Conservation (phyloP, 2,329 filamentous ascomycete genomes). For the Bertia moriformis region DNA sequence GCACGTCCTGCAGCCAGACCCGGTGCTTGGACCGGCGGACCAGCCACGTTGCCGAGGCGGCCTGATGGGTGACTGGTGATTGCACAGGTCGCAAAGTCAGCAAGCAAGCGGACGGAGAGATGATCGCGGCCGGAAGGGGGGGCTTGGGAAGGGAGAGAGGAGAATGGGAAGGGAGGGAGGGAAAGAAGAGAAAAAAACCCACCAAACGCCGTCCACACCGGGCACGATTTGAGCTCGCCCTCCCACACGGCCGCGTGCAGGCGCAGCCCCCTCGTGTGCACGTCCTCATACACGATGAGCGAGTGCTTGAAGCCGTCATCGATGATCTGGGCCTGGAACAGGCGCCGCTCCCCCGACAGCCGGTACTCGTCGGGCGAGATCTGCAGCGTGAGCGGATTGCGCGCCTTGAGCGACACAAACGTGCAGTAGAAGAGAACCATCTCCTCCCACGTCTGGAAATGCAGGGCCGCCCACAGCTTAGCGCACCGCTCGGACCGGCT, state of each 20-base stretch:
- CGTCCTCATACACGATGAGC: slow-evolving; percentile 37
- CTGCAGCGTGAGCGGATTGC: slow-evolving; percentile 26
- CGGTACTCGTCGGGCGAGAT: slow-evolving; percentile 29
- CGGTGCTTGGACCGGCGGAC: slow-evolving; percentile 27
- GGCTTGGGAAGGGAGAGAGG: not conserved
- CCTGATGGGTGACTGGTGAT: slow-evolving; percentile 39
- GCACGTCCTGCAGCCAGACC: slow-evolving; percentile 36
- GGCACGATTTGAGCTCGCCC: slow-evolving; percentile 36
- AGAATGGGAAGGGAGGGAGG: not conserved
- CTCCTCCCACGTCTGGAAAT: slow-evolving; percentile 48
- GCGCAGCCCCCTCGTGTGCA: slow-evolving; percentile 28
- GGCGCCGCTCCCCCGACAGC: slow-evolving; percentile 29
- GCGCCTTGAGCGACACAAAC: slow-evolving; percentile 39
- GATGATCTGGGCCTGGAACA: slow-evolving; percentile 41
- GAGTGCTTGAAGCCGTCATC: slow-evolving; percentile 39
- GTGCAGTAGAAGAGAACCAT: slow-evolving; percentile 43
- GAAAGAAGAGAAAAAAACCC: too few species aligned
- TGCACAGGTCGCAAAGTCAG: not conserved
- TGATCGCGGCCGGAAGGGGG: not conserved
- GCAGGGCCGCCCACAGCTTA: slow-evolving; percentile 38
- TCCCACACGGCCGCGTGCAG: slow-evolving; percentile 40
- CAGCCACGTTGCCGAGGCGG: slow-evolving; percentile 32
- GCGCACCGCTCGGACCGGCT: slow-evolving; percentile 22
- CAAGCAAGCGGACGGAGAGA: slow-evolving; percentile 1
- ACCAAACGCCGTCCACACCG: slow-evolving; percentile 51